These are phyloP conservation scores for Chlorella sorokiniana DNA, from an alignment of 139 green algal species.

Conservation along the genomic window DNA sequence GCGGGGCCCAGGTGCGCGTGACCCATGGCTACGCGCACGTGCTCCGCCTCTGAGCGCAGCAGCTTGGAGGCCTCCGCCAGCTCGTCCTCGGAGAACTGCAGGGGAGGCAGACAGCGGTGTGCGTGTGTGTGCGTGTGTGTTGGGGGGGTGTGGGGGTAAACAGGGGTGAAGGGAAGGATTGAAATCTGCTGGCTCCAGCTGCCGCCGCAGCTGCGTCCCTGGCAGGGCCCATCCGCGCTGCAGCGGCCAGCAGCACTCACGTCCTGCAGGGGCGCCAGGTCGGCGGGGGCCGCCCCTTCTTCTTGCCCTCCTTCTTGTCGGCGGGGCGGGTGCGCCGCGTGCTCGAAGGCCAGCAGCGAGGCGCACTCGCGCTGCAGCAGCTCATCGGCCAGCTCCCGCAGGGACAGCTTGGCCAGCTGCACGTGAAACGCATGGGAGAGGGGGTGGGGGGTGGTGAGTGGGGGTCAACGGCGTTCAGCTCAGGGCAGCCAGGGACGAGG, in stretches of 20 bases:
- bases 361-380: conserved; percentile 71
- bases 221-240: too few species aligned
- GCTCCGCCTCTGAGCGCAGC: conserved; percentile 55
- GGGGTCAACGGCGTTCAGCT: too few species aligned
- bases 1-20: conserved; percentile 26
- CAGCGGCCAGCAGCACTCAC: not conserved
- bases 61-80: conserved; percentile 45
- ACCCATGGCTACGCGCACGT: conserved; percentile 55
- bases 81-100: conserved; percentile 31
- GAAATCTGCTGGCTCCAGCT: not conserved
- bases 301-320: conserved; percentile 47
- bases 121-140: too few species aligned
- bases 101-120: not conserved
- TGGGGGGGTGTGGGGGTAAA: not conserved
- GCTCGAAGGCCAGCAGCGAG: conserved; percentile 73
- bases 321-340: conserved; percentile 65
- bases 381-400: conserved; percentile 71
- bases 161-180: not conserved
- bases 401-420: conserved; percentile 18
- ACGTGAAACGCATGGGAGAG: not conserved
- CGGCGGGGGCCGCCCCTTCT: conserved; percentile 7
- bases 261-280: conserved; percentile 12
- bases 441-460: not conserved
- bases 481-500: too few species aligned
- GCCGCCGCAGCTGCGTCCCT: not conserved